Evolutionary conservation across 345 rosid species (phyloP).

Genomic region (Hypericum androsaemum): DNA sequence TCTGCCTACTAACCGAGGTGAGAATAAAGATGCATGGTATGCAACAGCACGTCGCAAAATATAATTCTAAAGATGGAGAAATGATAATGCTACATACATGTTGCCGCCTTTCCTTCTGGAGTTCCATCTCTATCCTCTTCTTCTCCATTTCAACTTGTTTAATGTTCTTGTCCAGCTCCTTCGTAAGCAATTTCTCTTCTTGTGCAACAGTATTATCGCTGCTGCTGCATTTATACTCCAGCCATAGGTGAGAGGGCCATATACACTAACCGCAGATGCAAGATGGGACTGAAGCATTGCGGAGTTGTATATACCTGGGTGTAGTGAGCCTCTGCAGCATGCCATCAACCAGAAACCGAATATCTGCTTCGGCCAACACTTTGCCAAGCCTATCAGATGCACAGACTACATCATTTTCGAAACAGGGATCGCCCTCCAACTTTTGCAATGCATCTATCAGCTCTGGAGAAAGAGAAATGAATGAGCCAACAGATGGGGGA

Average conservation of each 20-base stretch:
- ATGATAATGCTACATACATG: slow-evolving; percentile 25
- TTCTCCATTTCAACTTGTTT: slow-evolving; percentile 67
- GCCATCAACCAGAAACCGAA: slow-evolving; percentile 38
- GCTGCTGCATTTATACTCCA: slow-evolving; percentile 25
- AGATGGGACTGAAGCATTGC: slow-evolving; percentile 1
- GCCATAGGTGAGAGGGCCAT: neutral
- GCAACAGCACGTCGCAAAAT: no score
- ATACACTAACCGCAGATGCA: neutral
- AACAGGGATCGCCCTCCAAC: slow-evolving; percentile 26
- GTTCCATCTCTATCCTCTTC: slow-evolving; percentile 58
- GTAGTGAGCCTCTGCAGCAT: slow-evolving; percentile 45
- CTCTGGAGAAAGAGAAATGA: slow-evolving; percentile 35
- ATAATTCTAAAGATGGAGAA: neutral
- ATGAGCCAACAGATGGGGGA: slow-evolving; percentile 9
- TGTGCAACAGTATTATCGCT: slow-evolving; percentile 47
- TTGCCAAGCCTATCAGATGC: slow-evolving; percentile 54
- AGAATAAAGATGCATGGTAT: no score
- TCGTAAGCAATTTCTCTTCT: slow-evolving; percentile 51
- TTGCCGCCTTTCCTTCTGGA: slow-evolving; percentile 49
- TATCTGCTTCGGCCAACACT: slow-evolving; percentile 47
- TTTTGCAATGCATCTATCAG: slow-evolving; percentile 44
- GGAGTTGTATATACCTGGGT: slow-evolving; percentile 39
- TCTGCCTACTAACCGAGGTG: no score
- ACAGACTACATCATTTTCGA: slow-evolving; percentile 27
- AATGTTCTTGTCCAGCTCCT: slow-evolving; percentile 60